Base-by-base conservation (phyloP, 2,329 filamentous ascomycete genomes). In the Rutstroemia sp. region DNA sequence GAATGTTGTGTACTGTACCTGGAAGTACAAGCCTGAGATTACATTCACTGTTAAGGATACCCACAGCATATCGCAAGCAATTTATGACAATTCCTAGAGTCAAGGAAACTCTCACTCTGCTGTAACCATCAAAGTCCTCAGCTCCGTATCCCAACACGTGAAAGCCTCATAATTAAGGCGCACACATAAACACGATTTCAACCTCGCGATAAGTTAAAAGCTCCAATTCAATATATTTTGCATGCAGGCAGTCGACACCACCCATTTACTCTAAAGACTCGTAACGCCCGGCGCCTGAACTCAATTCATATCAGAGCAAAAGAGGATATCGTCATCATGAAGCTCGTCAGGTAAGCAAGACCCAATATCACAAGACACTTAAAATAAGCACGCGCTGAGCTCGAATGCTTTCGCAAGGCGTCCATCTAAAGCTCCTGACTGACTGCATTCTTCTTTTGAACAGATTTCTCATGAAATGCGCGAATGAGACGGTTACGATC, bases 401-500 rank as follows among this genome's bases (percentile, higher is more conserved):
- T 73, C 67, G 40, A 25, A 39, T 42, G 65, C 61, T 64, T 64
- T 61, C 65, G 65, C 65, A 73, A 75, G 73, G 74, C 71, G 69
- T 65, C 65, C 58, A 60, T 64, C 36, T 64, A 57, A 65, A 66
- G 61, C 68, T 68, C 66, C 68, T 70, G 68, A 64, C 68, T 69
- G 63, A 69, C 65, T 57, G 42, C 61, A 54, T 45, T 42, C 48
- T 48, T 47, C 47, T 4, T 19, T 48, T 50, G 62, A 65, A 60
- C 73, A 97, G 94, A 73, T 99, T 99, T 74, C 80, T 99, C 67
- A 97, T 97, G 92, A 99, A 99, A 80, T 97, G 92, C 75, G 86
- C 89, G 74, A 97, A 96, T 75, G 94, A 99, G 78, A 96, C 94
- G 68, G 94, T 97, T 68, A 97, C 92, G 46, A 89, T 99, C 73